Conservation (phyloP, 768 basidiomycete genomes). For the Termitomyces heimii region DNA sequence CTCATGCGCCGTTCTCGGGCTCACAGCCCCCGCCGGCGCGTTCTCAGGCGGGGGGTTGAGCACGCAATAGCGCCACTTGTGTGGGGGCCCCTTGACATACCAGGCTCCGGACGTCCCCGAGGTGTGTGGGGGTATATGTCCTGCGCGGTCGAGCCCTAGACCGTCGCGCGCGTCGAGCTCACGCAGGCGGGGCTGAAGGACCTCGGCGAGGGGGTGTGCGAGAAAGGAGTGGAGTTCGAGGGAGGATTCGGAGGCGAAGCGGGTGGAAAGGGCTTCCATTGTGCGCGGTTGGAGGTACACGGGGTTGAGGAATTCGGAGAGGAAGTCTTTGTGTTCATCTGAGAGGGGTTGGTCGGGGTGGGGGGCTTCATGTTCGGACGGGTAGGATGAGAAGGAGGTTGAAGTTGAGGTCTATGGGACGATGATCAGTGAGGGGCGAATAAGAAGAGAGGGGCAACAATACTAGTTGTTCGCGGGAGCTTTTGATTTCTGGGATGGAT, state of each 20-base stretch:
- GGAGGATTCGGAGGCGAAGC: conserved; percentile 83
- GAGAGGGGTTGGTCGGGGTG: conserved; percentile 50
- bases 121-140: conserved; percentile 60
- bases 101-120: conserved; percentile 58
- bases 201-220: conserved; percentile 54
- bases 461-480: conserved; percentile 91
- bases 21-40: conserved; percentile 38
- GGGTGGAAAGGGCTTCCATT: conserved; percentile 69
- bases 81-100: conserved; percentile 81
- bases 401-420: conserved; percentile 51
- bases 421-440: conserved; percentile 2
- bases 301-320: conserved; percentile 81
- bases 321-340: conserved; percentile 59
- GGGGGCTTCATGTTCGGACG: conserved; percentile 38
- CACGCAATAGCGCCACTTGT: conserved; percentile 89
- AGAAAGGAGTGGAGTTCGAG: conserved; percentile 90
- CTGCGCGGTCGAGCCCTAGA: conserved; percentile 45
- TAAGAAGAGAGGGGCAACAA: conserved; percentile 24
- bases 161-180: conserved; percentile 62
- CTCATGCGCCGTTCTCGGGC: conserved; percentile 46
- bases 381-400: conserved; percentile 53
- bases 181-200: conserved; percentile 60
- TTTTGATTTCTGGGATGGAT: conserved; percentile 46
- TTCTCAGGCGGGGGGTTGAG: conserved; percentile 37
- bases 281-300: conserved; percentile 83